Base-by-base conservation (phyloP, 2,329 filamentous ascomycete species). In the Xylariaceae sp. region DNA sequence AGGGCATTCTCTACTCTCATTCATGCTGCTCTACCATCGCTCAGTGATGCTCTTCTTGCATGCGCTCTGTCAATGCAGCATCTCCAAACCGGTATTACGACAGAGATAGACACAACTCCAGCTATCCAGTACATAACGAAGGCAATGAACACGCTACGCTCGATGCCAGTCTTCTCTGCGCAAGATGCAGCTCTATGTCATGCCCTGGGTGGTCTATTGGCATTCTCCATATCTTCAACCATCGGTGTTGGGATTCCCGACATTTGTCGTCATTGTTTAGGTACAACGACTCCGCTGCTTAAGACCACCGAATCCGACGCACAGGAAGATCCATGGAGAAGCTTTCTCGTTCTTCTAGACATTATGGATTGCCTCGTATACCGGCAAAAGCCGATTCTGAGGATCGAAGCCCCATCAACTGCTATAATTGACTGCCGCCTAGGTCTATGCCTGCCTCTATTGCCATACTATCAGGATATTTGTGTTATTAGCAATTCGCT, bases 381-480 rank as follows among this genome's bases (percentile, higher is more conserved):
- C 56, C 60, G 60, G n/a, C 56, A 48, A 38, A 60, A 55, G 19
- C 62, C 63, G 5, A 63, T 54, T 14, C n/a, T 48, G 4, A 57
- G 51, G 42, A 53, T 65, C 31, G 56, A 54, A 12, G 3, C 50
- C n/a, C 42, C 22, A 19, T 16, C 28, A 1, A 18, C 39, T 19
- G 31, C 42, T n/a, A 31, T 19, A 14, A 48, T 64, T 16, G 63
- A 64, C 45, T 53, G 60, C 39, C 57, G 51, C 31, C 51, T 66
- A 33, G 63, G 63, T 22, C 60, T 66, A 49, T 63, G 63, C 51
- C 48, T 61, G 33, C 55, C 63, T 31, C 31, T 66, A 2, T 48
- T 65, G 18, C 62, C 60, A 3, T 60, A 63, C 28, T 66, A 64
- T 36, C 51, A 66, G 43, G 61, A 65, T 49, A 55, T 66, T 31